Conservation (phyloP, 1,139 yeast genomes). For the Hyphopichia fennica region DNA sequence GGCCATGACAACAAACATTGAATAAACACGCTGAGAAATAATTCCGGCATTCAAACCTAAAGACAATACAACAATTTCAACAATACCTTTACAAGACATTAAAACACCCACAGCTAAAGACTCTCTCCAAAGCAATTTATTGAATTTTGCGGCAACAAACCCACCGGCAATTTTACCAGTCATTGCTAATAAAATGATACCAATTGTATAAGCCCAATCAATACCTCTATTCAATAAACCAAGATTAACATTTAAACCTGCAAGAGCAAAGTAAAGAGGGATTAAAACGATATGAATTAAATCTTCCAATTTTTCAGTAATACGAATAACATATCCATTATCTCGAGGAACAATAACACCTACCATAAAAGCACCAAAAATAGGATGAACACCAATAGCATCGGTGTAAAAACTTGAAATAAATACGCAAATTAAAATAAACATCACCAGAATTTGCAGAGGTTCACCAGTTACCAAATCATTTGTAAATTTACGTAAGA, state of each 20-base stretch:
- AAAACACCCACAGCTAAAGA: conserved; percentile 74
- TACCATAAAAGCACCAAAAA: conserved; percentile 78
- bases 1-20: conserved; percentile 84
- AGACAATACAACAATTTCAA: conserved; percentile 74
- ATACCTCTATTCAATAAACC: conserved; percentile 61
- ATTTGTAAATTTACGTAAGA: conserved; percentile 44
- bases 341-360: conserved; percentile 81
- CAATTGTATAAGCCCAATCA: conserved; percentile 77
- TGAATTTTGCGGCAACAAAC: conserved; percentile 56
- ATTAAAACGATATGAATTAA: conserved; percentile 66
- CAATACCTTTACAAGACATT: conserved; percentile 88
- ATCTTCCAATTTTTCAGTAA: conserved; percentile 76
- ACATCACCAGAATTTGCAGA: conserved; percentile 59
- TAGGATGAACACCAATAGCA: conserved; percentile 78
- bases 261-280: conserved; percentile 76
- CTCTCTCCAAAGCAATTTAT: conserved; percentile 69
- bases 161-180: conserved; percentile 69
- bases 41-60: conserved; percentile 73
- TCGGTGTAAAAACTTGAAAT: conserved; percentile 75
- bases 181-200: conserved; percentile 64
- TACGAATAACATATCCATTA: conserved; percentile 63
- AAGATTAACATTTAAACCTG: conserved; percentile 70
- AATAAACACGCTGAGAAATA: conserved; percentile 60
- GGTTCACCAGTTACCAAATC: conserved; percentile 60
- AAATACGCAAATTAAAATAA: conserved; percentile 56